Evolutionary conservation across 31 red algal genomes (phyloP).

Genomic region (Bonnemaisonia californica): DNA sequence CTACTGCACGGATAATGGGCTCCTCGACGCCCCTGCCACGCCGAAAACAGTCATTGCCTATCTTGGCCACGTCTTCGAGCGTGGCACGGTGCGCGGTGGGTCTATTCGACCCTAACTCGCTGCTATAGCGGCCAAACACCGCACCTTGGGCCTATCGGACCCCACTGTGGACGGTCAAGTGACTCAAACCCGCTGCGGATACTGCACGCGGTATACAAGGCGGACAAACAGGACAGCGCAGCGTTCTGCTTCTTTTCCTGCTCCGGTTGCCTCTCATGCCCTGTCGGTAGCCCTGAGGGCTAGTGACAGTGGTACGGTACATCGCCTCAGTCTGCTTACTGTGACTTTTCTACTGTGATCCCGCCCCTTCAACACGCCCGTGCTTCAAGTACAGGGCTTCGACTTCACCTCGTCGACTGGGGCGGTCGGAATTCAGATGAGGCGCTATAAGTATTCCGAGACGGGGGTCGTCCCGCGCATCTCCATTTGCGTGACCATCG

Average conservation of each 20-base stretch:
- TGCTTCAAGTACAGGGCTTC: too few species aligned
- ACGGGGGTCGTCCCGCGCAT: too few species aligned
- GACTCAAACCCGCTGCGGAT: background rate
- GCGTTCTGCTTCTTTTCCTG: constrained; percentile 27
- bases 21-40: constrained; percentile 6
- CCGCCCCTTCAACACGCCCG: too few species aligned
- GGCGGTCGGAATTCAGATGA: too few species aligned
- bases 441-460: too few species aligned
- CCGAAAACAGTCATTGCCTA: constrained; percentile 17
- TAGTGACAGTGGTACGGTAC: background rate
- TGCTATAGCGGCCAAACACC: constrained; percentile 12
- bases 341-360: constrained; percentile 13
- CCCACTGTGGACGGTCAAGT: constrained; percentile 2
- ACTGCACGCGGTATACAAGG: constrained; percentile 5
- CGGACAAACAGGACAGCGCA: background rate
- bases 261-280: constrained; percentile 7
- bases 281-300: background rate
- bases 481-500: too few species aligned
- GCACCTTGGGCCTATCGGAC: constrained; percentile 1
- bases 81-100: constrained; percentile 6
- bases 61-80: constrained; percentile 19
- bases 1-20: background rate
- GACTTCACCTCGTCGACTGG: too few species aligned
- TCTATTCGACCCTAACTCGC: constrained; percentile 26
- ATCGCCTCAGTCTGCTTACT: background rate